Base-by-base conservation (phyloP, 352 stramenopile species). In the Plasmopara muralis region DNA sequence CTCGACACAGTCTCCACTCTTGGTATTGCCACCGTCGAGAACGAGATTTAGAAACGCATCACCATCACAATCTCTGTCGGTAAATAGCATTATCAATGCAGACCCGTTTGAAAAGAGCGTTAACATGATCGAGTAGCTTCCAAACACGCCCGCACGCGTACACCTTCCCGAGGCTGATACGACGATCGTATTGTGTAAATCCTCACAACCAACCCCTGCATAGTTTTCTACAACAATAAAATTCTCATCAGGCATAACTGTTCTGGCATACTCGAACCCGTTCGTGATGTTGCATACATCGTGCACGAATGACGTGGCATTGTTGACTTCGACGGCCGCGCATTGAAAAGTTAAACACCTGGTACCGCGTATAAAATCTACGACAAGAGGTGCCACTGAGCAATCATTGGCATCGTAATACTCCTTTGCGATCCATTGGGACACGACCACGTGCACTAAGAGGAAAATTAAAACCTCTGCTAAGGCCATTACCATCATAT, bases 221-320 rank as follows among this genome's bases (percentile, higher is more conserved):
- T 64, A 64, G 4, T 64, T 50, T 29, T 68, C 60, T 10, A 68
- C 50, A 30, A 57, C 37, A 30, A 68, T 60, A 42, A 57, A 68
- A 43, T 68, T 64, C 25, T 61, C 60, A 28, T 61, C 45, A 2
- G 46, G 55, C 18, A 51, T 64, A 12, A 61, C 18, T 20, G 42
- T 15, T 15, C 53, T 51, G 1, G 60, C 60, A 47, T 61, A 68
- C 42, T 49, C 38, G 34, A 57, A 68, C 13, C 50, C 35, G 50
- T 68, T 53, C 18, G 20, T 52, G 46, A 68, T 37, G 43, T 57
- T 57, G 42, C 60, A 65, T 6, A 57, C 15, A 18, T 50, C 5
- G 10, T 62, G 44, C 4, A 52, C 7, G 34, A 53, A 64, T 20
- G 37, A 25, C 5, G 46, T 58, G 0, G 15, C 14, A 16, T 60